Evolutionary conservation across 179 eudicot species (phyloP).

Genomic region (Dionaea muscipula): DNA sequence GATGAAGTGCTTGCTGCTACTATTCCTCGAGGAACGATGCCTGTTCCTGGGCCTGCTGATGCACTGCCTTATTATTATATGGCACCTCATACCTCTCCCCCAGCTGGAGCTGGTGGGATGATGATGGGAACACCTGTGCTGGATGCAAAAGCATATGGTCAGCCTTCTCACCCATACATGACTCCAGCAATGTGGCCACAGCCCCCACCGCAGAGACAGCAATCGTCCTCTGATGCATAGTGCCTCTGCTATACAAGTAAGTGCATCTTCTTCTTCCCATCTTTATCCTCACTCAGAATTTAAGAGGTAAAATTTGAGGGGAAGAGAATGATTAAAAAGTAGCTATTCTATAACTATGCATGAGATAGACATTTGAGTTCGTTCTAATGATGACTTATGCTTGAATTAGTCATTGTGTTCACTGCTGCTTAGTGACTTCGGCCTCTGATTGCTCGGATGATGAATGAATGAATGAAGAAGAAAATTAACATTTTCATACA

Average conservation of each 20-base stretch:
- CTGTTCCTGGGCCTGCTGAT: slow-evolving; percentile 29
- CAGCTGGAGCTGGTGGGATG: slow-evolving; percentile 31
- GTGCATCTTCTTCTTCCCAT: not conserved
- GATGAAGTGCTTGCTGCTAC: slow-evolving; percentile 33
- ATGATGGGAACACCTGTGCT: slow-evolving; percentile 30
- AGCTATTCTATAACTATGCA: too few relatives aligned
- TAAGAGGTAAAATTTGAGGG: too few relatives aligned
- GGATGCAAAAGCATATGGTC: slow-evolving; percentile 26
- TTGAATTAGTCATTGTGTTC: too few relatives aligned
- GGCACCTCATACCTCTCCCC: slow-evolving; percentile 23
- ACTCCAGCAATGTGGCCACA: slow-evolving; percentile 39
- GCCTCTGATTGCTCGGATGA: too few relatives aligned
- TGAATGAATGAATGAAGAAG: too few relatives aligned
- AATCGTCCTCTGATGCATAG: slow-evolving; percentile 35
- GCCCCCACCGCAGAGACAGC: slow-evolving; percentile 29
- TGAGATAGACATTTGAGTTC: too few relatives aligned
- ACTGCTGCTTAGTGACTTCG: too few relatives aligned
- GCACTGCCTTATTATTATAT: slow-evolving; percentile 34
- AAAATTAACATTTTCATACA: too few relatives aligned
- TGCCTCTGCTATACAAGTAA: slow-evolving; percentile 17
- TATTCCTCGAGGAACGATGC: slow-evolving; percentile 28
- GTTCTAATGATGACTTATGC: too few relatives aligned
- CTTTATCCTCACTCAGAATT: too few relatives aligned
- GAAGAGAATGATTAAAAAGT: too few relatives aligned
- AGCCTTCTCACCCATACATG: slow-evolving; percentile 31